Percentiles rank a stretch among this genome's conserved stretches.
Evolutionary conservation across 768 basidiomycete species (phyloP).

Genomic region (Pleurotus pulmonarius): DNA sequence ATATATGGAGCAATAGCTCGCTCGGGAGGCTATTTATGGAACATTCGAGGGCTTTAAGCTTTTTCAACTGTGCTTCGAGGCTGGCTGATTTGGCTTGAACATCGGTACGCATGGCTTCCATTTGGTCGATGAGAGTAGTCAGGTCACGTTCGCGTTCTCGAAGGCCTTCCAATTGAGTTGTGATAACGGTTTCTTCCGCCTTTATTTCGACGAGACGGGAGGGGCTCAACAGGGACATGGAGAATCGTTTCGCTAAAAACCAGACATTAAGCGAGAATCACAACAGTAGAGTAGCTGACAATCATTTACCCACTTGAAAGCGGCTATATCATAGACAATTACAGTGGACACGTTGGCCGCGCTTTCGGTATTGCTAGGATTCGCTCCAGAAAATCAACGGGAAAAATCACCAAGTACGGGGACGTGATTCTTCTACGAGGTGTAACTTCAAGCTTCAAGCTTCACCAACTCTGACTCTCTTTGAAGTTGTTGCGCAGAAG

Average conservation of each 20-base stretch:
- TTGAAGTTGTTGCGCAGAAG: too few relatives aligned
- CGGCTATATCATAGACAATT: too few relatives aligned
- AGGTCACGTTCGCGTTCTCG: neutral
- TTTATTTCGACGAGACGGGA: neutral
- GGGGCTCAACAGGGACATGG: neutral
- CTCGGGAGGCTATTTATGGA: conserved; percentile 50
- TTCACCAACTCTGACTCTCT: too few relatives aligned
- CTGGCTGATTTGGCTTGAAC: neutral
- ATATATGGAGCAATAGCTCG: conserved; percentile 44
- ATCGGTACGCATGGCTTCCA: neutral
- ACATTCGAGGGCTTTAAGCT: conserved; percentile 35
- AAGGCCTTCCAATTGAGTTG: neutral
- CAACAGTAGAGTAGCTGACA: too few relatives aligned
- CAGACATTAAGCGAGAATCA: too few relatives aligned
- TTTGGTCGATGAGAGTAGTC: neutral
- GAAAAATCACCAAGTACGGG: too few relatives aligned
- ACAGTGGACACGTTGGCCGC: too few relatives aligned
- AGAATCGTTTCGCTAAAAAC: neutral
- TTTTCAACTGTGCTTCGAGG: conserved; percentile 8
- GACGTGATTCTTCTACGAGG: too few relatives aligned
- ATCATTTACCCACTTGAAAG: too few relatives aligned
- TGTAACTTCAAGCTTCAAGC: too few relatives aligned
- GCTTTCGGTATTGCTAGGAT: too few relatives aligned
- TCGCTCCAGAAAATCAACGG: too few relatives aligned
- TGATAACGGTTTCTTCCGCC: neutral